Base-by-base conservation (phyloP, 2,329 filamentous ascomycete species). In the Colletotrichum liriopes region DNA sequence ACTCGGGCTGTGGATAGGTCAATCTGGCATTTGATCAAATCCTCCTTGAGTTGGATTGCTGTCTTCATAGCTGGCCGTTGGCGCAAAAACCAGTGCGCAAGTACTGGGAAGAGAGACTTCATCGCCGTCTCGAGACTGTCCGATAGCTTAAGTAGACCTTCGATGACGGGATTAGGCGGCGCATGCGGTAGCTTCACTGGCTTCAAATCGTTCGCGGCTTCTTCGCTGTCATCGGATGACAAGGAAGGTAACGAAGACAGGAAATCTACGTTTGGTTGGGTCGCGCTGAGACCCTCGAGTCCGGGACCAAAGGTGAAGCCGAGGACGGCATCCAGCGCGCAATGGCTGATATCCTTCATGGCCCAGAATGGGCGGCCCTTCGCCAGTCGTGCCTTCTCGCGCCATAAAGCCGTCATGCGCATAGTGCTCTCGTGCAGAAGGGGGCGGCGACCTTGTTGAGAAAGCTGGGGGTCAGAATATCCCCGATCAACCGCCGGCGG, bases 391-490 rank as follows among this genome's bases (percentile, higher is more conserved):
- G 67, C 71, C 68, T 84, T 84, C 58, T 77, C 58, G 29, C 76
- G 69, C 80, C 81, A 84, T 14, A 84, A 26, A n/a, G 77, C 74
- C 43, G 83, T 75, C 58, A 84, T 71, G 32, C 78, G 76, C 37
- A 71, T 63, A 9, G 78, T 75, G 16, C 75, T 75, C 29, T 77
- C 75, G 72, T 84, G 81, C 6, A 71, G 58, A 3, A 71, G 58
- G 5, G 69, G 23, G 69, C 69, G 26, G 69, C 58, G 37, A 65
- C 70, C 47, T 65, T 64, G 39, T 74, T 77, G 18, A 84, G 74
- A 60, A 84, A 84, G 1, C 74, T 76, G 1, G 79, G 79, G 2
- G 78, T 75, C 79, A 84, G 82, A 8, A 84, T 74, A 51, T 83
- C 82, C 54, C 77, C 76, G 4, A 83, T 71, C 3, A 84, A 76